These are phyloP conservation scores for Termitomyces sp. DNA, from an alignment of 768 basidiomycete species.

Conservation along the genomic window DNA sequence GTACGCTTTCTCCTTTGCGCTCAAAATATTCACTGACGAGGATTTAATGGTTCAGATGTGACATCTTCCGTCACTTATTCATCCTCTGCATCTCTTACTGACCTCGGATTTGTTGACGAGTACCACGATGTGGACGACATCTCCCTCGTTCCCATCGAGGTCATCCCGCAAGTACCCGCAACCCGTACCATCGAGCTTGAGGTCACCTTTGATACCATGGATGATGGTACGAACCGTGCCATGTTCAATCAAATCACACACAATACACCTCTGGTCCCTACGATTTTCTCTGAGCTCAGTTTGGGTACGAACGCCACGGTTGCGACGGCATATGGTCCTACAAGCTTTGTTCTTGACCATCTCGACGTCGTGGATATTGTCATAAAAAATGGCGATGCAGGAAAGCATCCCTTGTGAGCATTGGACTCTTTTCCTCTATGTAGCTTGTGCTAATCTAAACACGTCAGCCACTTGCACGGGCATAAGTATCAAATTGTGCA, in stretches of 20 bases:
- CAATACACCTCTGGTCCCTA: conserved; percentile 66
- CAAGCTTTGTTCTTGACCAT: conserved; percentile 70
- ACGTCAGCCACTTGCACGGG: conserved; percentile 79
- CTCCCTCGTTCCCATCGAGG: conserved; percentile 56
- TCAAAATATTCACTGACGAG: background rate
- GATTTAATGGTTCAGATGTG: conserved; percentile 42
- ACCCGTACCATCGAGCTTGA: conserved; percentile 65
- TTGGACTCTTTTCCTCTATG: conserved; percentile 7
- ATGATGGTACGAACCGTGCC: conserved; percentile 81
- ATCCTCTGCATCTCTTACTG: conserved; percentile 41
- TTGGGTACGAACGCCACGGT: conserved; percentile 70
- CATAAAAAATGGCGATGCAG: conserved; percentile 63
- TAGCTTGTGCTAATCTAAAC: background rate
- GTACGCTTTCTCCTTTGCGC: conserved; percentile 32
- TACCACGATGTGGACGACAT: conserved; percentile 67
- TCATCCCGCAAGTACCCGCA: conserved; percentile 40
- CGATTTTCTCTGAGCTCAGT: conserved; percentile 68
- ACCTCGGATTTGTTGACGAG: conserved; percentile 45
- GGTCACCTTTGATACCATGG: conserved; percentile 78
- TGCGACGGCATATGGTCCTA: conserved; percentile 71
- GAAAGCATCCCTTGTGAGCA: conserved; percentile 80
- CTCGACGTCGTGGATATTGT: conserved; percentile 75
- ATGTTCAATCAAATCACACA: conserved; percentile 69
- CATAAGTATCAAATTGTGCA: conserved; percentile 82
- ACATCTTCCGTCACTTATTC: conserved; percentile 83